Evolutionary conservation across 2,329 filamentous ascomycete species (phyloP).

Genomic region (Colletotrichum trifolii): DNA sequence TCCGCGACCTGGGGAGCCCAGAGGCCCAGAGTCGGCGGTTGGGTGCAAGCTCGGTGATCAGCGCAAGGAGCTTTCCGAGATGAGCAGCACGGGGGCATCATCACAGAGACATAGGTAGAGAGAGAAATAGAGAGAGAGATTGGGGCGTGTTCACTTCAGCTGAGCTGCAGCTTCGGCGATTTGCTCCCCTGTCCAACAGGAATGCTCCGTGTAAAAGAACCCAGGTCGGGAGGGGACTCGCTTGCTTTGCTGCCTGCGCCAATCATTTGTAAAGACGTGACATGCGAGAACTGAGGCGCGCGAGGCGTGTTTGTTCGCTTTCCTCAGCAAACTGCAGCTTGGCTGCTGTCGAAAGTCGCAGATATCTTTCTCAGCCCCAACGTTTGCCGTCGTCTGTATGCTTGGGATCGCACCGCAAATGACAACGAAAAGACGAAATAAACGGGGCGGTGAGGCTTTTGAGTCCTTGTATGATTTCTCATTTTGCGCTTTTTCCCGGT

Average conservation of each 20-base stretch:
- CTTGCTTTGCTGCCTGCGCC: slow-evolving; percentile 1
- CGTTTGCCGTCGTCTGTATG: no score
- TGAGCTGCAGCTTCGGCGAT: background rate
- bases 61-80: background rate
- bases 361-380: no score
- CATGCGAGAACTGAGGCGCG: no score
- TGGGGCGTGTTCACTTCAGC: slow-evolving; percentile 1
- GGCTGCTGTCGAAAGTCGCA: no score
- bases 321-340: slow-evolving; percentile 4
- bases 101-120: no score
- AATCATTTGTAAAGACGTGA: background rate
- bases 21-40: background rate
- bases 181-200: background rate
- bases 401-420: no score
- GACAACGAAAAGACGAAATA: no score
- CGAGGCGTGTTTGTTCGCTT: slow-evolving; percentile 1
- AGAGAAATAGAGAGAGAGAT: background rate
- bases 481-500: background rate
- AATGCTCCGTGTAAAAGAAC: slow-evolving; percentile 7
- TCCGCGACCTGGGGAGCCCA: background rate
- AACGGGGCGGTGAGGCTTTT: no score
- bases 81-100: no score
- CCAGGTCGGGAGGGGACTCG: slow-evolving; percentile 7
- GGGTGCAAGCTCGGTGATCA: slow-evolving; percentile 1
- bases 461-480: background rate